phyloP scores from a whole-genome alignment of 208 protist genomes.

The Tritrichomonas foetus region DNA sequence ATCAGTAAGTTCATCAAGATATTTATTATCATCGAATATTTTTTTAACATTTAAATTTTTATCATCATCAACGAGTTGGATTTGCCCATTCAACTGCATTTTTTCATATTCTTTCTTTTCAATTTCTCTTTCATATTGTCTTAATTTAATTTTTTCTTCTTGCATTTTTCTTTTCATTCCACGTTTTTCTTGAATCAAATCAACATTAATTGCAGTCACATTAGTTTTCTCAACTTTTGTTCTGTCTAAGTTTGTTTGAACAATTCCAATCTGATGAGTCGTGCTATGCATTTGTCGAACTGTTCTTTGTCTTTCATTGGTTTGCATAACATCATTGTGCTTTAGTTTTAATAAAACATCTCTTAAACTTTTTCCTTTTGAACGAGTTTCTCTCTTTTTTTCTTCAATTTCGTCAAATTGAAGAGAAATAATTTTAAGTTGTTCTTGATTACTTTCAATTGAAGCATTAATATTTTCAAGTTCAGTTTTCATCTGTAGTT shows the following conservation, averaged over 20 bases:
- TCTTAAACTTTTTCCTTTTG: not conserved
- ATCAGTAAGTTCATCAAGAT: not conserved
- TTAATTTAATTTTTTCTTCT: not conserved
- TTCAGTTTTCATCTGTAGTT: too few relatives aligned
- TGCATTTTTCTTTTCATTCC: not conserved
- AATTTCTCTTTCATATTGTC: not conserved
- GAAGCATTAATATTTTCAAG: too few relatives aligned
- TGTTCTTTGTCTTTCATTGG: not conserved
- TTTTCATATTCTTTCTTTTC: not conserved
- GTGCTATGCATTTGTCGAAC: not conserved
- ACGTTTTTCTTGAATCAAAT: not conserved
- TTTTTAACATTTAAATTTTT: not conserved
- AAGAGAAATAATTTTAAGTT: not conserved
- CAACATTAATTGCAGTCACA: not conserved
- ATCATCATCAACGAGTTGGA: not conserved
- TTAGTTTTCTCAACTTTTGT: not conserved
- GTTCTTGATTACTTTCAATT: not conserved
- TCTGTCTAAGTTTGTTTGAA: not conserved
- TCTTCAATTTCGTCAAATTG: not conserved
- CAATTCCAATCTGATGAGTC: not conserved
- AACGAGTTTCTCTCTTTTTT: not conserved
- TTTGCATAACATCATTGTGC: not conserved
- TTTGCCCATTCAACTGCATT: not conserved
- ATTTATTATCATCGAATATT: not conserved
- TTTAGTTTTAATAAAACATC: not conserved